Evolutionary conservation across 164 flowering plant species (phyloP), one percentile per base, ranked within the genome.

Genomic region (Santalum album): DNA sequence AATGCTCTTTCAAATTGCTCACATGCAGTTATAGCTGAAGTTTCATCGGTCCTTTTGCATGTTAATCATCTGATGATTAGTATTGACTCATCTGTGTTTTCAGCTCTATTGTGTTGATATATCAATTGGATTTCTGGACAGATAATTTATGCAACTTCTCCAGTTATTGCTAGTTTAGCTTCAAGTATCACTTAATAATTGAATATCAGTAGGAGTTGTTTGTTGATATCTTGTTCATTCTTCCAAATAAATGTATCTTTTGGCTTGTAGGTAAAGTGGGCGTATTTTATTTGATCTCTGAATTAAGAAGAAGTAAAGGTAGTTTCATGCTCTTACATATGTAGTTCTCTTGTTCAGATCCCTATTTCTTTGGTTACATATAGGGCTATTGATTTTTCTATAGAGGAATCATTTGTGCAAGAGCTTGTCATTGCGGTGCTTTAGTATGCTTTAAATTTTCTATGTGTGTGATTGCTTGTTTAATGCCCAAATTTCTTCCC

Each of bases 221-320:
- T 72, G 78, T 77, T 71, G 63, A 75, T 59, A 60, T 82, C n/a
- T n/a, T n/a, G 80, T 81, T 82, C 86, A 71, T 74, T 68, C 76
- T 82, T 73, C 85, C 86, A 75, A 89, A 77, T 87, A 78, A 84
- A 86, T 56, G 81, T 79, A 65, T 87, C 87, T 84, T 86, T 83
- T 86, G 68, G 69, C 80, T 88, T 91, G 98, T 91, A 92, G 98
- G 96, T 81, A 79, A 83, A 76, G 73, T 81, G 90, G 94, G 82
- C 84, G 91, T 87, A 67, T 75, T 65, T 87, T 88, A 70, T 79
- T 74, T 86, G 96, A 80, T 86, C 96, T 78, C 98, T 89, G 95
- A 91, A 76, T 76, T 76, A 78, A 62, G 88, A 77, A 72, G 88
- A 80, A 82, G 76, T 78, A 75, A 29, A 29, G 34, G 34, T 29